Conservation (phyloP, 441 rosid genomes). For the Pelargonium cotyledonis region DNA sequence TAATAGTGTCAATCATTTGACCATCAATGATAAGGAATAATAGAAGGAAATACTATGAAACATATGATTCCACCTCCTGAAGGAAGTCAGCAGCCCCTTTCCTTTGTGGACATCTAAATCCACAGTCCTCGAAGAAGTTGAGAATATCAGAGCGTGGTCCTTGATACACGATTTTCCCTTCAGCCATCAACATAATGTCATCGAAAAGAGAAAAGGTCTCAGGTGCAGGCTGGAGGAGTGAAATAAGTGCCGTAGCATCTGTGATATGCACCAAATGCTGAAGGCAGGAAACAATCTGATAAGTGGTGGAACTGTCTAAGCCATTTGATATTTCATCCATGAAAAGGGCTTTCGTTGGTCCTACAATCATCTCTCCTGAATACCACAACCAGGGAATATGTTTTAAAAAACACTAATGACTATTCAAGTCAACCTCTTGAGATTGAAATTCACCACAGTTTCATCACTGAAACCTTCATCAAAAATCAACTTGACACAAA, state of each 20-base stretch:
- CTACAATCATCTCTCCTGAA: constrained; percentile 35
- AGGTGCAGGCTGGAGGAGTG: constrained; percentile 41
- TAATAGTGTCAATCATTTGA: background rate
- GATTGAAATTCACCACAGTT: background rate
- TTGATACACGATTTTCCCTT: constrained; percentile 36
- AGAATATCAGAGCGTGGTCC: constrained; percentile 29
- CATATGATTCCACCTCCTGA: constrained; percentile 29
- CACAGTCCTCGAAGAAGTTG: constrained; percentile 34
- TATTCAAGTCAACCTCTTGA: no score
- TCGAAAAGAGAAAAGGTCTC: constrained; percentile 39
- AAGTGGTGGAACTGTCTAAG: constrained; percentile 41
- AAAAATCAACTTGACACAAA: background rate
- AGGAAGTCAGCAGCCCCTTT: constrained; percentile 45
- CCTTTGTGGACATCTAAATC: constrained; percentile 35
- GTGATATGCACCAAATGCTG: constrained; percentile 34
- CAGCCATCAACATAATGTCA: constrained; percentile 35
- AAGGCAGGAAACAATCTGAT: constrained; percentile 32
- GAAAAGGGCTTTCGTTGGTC: constrained; percentile 35
- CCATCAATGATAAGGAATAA: background rate
- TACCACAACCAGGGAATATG: background rate
- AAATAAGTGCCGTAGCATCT: constrained; percentile 32
- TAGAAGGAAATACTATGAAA: background rate
- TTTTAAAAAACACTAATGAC: background rate
- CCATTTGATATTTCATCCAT: constrained; percentile 48
- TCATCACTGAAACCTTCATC: background rate